These are phyloP conservation scores for Penicillium sp. DNA, from an alignment of 2,329 filamentous ascomycete genomes.

Conservation along the genomic window DNA sequence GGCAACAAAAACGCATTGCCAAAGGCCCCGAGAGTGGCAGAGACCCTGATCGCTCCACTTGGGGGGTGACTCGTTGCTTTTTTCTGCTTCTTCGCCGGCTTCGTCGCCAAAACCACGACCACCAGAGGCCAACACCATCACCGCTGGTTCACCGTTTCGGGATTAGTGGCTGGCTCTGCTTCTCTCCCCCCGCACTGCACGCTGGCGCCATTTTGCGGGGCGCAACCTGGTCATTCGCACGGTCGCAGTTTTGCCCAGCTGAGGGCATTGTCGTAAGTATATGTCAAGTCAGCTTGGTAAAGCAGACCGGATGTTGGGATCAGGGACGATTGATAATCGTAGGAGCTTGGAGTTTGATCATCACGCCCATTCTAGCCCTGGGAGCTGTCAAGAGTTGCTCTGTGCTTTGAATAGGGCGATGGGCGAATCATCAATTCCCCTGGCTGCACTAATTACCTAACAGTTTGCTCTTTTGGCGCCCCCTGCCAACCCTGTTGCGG, in stretches of 20 bases:
- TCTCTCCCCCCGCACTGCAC: constrained; percentile 31
- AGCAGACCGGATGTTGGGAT: background rate
- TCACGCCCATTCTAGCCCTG: constrained; percentile 15
- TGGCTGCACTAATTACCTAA: constrained; percentile 37
- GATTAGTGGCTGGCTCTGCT: constrained; percentile 10
- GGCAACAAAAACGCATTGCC: constrained; percentile 24
- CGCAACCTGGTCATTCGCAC: constrained; percentile 6
- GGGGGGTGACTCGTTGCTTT: constrained; percentile 10
- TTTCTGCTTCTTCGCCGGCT: constrained; percentile 9
- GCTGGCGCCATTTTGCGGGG: constrained; percentile 30
- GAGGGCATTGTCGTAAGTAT: background rate
- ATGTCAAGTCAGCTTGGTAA: background rate
- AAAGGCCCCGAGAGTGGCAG: constrained; percentile 1
- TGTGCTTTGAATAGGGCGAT: constrained; percentile 19
- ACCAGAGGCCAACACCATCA: constrained; percentile 8
- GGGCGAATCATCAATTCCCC: constrained; percentile 29
- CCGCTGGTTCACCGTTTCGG: constrained; percentile 16
- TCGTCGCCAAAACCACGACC: constrained; percentile 11
- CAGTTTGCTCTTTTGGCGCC: constrained; percentile 23
- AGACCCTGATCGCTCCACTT: constrained; percentile 22
- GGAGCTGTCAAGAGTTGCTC: constrained; percentile 28
- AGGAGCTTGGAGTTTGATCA: constrained; percentile 2
- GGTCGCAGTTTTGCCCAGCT: constrained; percentile 17
- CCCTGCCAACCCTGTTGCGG: constrained; percentile 10
- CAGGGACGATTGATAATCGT: background rate